These are phyloP conservation scores for Erysimum pusillum DNA, from an alignment of 441 rosid species.

Conservation along the genomic window DNA sequence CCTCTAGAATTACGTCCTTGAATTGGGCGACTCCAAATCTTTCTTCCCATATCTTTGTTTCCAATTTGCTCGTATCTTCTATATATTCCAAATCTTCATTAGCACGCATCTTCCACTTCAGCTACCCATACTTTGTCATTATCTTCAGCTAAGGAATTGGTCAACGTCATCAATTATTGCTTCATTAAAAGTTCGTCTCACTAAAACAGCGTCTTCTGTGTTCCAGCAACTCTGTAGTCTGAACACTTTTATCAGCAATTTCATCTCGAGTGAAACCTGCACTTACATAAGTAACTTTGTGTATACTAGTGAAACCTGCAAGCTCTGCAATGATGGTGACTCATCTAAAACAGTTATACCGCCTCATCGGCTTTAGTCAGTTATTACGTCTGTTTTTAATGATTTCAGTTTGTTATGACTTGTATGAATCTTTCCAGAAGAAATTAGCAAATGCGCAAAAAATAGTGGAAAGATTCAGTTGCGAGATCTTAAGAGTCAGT, in stretches of 20 bases:
- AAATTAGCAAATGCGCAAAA: conserved; percentile 91
- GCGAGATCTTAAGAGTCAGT: conserved; percentile 80
- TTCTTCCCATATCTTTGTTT: no score
- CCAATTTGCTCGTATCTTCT: neutral
- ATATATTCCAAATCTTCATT: neutral
- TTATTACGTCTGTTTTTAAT: neutral
- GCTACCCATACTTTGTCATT: neutral
- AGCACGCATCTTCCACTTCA: neutral
- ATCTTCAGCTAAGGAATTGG: neutral
- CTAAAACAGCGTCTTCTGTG: neutral
- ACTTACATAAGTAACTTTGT: no score
- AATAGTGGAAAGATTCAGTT: conserved; percentile 60
- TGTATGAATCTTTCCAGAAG: conserved; percentile 60
- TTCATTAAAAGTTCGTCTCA: neutral
- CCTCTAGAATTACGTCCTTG: neutral
- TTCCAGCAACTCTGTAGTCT: neutral
- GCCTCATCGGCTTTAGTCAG: no score
- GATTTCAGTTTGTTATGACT: conserved; percentile 6
- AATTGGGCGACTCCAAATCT: neutral
- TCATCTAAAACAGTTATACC: conserved; percentile 13
- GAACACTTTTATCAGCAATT: neutral
- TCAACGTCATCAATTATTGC: neutral
- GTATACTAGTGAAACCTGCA: conserved; percentile 15
- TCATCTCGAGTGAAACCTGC: no score
- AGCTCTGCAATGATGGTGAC: conserved; percentile 81